Conservation (phyloP, 495 filamentous ascomycete genomes). For the Neurospora terricola region DNA sequence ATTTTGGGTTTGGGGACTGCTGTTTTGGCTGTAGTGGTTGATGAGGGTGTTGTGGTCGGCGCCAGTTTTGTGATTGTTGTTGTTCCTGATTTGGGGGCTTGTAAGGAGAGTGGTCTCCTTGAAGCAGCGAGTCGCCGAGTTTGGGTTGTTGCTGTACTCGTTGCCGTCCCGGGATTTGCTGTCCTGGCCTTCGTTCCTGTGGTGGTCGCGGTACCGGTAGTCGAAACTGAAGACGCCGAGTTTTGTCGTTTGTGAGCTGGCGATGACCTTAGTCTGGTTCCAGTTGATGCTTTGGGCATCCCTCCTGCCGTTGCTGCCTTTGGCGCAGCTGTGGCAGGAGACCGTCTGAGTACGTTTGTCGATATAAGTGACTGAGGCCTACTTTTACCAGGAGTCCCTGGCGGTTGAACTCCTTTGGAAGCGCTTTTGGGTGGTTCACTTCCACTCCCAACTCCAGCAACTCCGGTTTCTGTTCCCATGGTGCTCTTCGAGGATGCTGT, state of each 20-base stretch:
- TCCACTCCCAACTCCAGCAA: not conserved
- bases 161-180: slow-evolving; percentile 2
- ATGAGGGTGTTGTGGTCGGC: not conserved
- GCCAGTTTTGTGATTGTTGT: not conserved
- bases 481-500: not conserved
- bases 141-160: slow-evolving; percentile 12
- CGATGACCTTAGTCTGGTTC: not conserved
- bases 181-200: not conserved
- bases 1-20: too few species aligned
- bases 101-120: not conserved
- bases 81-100: not conserved
- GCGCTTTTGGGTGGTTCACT: not conserved
- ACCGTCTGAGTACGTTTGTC: not conserved
- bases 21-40: too few species aligned
- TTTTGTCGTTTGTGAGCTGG: not conserved
- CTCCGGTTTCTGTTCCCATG: not conserved
- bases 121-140: not conserved
- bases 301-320: not conserved
- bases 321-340: not conserved
- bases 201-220: not conserved
- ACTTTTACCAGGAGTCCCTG: not conserved
- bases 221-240: not conserved
- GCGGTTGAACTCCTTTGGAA: not conserved
- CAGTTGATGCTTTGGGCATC: not conserved
- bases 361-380: not conserved